Evolutionary conservation across 306 rosid genomes (phyloP).

Genomic region (Rosa lucieae): DNA sequence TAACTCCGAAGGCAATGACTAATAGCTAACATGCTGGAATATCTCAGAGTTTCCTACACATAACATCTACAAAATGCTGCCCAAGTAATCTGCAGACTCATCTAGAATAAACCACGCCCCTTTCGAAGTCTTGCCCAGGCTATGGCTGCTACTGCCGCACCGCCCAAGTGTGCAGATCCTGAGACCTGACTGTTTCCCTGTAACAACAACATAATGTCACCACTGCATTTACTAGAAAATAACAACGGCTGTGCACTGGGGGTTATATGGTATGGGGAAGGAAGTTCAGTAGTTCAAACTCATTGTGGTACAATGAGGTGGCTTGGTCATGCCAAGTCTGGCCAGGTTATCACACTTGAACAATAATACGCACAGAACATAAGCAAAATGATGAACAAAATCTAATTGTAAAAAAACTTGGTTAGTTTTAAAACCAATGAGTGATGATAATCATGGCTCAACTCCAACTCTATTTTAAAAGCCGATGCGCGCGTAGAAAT

Average conservation of each 20-base stretch:
- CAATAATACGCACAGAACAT: background rate
- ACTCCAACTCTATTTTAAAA: background rate
- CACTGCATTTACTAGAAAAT: background rate
- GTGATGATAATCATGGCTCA: background rate
- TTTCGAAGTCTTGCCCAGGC: conserved; percentile 74
- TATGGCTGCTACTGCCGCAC: conserved; percentile 83
- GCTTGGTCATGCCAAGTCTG: background rate
- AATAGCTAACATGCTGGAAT: background rate
- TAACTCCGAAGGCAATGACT: background rate
- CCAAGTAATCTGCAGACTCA: background rate
- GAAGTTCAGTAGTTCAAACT: background rate
- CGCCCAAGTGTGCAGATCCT: conserved; percentile 88
- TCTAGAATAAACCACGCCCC: conserved; percentile 53
- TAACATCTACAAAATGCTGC: background rate
- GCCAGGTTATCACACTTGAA: background rate
- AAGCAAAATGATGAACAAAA: background rate
- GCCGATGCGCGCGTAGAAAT: background rate
- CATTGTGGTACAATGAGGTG: background rate
- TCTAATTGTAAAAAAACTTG: background rate
- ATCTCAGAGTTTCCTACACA: background rate
- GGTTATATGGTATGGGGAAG: background rate
- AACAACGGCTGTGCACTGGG: background rate
- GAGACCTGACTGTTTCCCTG: conserved; percentile 67
- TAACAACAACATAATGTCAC: conserved; percentile 16
- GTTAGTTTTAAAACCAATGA: background rate